Conservation (phyloP, 2,329 filamentous ascomycete genomes). For the Pestalotiopsis sp. region DNA sequence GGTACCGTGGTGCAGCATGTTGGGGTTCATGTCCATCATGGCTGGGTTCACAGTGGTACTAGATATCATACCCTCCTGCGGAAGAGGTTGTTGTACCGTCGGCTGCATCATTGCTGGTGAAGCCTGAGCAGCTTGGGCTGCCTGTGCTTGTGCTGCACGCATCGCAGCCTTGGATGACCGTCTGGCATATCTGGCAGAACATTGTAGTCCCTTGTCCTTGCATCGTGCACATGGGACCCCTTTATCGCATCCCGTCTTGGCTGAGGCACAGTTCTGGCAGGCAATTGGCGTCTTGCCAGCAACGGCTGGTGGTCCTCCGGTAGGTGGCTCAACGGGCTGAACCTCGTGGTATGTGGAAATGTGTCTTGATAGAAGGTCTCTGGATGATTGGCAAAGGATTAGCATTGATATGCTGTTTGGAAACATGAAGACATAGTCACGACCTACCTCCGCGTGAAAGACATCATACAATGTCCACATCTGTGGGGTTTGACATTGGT, state of each 20-base stretch:
- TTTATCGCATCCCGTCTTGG: slow-evolving; percentile 56
- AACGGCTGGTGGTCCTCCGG: slow-evolving; percentile 45
- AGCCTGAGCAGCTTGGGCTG: slow-evolving; percentile 36
- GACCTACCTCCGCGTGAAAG: slow-evolving; percentile 44
- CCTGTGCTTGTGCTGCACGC: slow-evolving; percentile 29
- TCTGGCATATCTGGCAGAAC: slow-evolving; percentile 52
- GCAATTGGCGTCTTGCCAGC: slow-evolving; percentile 47
- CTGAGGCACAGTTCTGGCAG: slow-evolving; percentile 51
- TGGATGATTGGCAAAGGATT: background rate
- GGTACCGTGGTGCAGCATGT: slow-evolving; percentile 26
- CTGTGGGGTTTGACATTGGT: slow-evolving; percentile 58
- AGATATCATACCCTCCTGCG: slow-evolving; percentile 20
- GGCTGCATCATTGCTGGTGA: slow-evolving; percentile 34
- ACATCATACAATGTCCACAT: slow-evolving; percentile 51
- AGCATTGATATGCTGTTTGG: background rate
- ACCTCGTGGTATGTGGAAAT: slow-evolving; percentile 54
- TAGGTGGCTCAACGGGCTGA: slow-evolving; percentile 46
- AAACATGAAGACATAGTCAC: background rate
- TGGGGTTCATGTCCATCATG: slow-evolving; percentile 40
- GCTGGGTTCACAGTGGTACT: slow-evolving; percentile 33
- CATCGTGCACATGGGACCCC: slow-evolving; percentile 52
- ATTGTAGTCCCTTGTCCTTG: slow-evolving; percentile 49
- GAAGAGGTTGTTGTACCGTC: slow-evolving; percentile 17
- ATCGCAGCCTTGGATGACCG: slow-evolving; percentile 51
- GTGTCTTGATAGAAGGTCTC: slow-evolving; percentile 55